These are phyloP conservation scores for Fusarium concolor DNA, from an alignment of 2,329 filamentous ascomycete species.

Conservation along the genomic window DNA sequence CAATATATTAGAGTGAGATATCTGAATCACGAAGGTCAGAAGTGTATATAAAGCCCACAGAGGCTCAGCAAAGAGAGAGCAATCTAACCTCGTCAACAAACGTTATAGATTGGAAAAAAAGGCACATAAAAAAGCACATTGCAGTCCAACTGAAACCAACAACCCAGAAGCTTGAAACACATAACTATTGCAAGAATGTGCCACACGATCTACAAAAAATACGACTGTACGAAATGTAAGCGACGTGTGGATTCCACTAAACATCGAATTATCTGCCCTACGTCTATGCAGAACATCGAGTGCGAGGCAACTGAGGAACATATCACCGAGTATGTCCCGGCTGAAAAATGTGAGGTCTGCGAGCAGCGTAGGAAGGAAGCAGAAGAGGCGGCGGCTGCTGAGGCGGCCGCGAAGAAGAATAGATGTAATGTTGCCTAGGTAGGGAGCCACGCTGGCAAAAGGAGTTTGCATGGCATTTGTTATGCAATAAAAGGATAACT, in stretches of 20 bases:
- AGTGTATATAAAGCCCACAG: not conserved
- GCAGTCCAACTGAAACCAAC: not conserved
- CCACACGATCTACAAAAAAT: conserved; percentile 14
- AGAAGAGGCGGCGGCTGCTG: conserved; percentile 7
- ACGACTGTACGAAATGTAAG: conserved; percentile 32
- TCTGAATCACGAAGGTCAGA: not conserved
- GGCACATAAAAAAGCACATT: not conserved
- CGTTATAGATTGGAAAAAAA: not conserved
- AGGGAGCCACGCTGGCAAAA: not conserved
- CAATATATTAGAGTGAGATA: not conserved
- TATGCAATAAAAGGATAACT: not conserved
- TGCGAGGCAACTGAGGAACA: conserved; percentile 9
- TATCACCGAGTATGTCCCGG: conserved; percentile 23
- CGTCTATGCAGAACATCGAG: not conserved
- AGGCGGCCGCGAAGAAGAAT: not conserved
- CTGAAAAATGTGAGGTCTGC: conserved; percentile 27
- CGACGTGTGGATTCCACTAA: conserved; percentile 17
- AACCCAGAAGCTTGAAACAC: not conserved
- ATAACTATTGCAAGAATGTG: conserved; percentile 17
- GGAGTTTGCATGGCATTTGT: not conserved
- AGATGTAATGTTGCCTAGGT: not conserved
- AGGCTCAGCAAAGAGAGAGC: not conserved
- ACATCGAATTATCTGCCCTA: conserved; percentile 8
- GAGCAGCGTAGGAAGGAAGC: conserved; percentile 15
- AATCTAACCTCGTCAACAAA: not conserved